Percentiles rank a stretch among this genome's conserved stretches.
Evolutionary conservation across 768 basidiomycete genomes (phyloP).

Genomic region (Hemileccinum rubropunctum): DNA sequence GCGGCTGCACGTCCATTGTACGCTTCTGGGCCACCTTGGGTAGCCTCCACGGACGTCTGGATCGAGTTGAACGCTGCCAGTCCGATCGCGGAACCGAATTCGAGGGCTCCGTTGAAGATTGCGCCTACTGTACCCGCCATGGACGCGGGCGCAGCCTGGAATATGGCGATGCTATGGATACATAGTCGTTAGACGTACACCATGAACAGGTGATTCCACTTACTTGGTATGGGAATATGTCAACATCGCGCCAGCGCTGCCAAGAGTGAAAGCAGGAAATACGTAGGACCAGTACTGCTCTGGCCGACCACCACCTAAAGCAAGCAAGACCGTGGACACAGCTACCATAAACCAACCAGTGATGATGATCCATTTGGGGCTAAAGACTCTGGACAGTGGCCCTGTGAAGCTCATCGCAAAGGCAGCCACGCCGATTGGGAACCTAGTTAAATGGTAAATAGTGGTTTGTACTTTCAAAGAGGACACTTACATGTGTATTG

Average conservation of each 20-base stretch:
- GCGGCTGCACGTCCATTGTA: conserved; percentile 43
- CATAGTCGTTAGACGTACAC: not conserved
- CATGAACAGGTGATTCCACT: conserved; percentile 14
- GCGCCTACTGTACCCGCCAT: conserved; percentile 55
- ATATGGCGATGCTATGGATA: conserved; percentile 45
- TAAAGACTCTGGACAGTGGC: conserved; percentile 34
- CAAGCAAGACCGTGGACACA: conserved; percentile 40
- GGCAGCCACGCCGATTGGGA: conserved; percentile 41
- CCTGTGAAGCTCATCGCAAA: conserved; percentile 39
- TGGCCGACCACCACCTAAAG: conserved; percentile 39
- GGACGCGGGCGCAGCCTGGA: conserved; percentile 44
- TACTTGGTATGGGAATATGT: conserved; percentile 49
- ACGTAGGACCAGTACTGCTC: conserved; percentile 45
- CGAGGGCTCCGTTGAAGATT: conserved; percentile 54
- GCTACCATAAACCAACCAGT: conserved; percentile 38
- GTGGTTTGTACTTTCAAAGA: not conserved
- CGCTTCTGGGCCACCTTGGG: conserved; percentile 28
- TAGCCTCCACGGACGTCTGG: conserved; percentile 41
- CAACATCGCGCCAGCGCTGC: conserved; percentile 44
- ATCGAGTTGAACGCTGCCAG: conserved; percentile 49
- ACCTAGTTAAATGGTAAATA: conserved; percentile 22
- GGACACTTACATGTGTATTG: conserved; percentile 37
- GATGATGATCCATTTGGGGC: conserved; percentile 46
- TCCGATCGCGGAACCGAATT: conserved; percentile 53
- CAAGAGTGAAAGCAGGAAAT: conserved; percentile 50